Evolutionary conservation across 345 rosid genomes (phyloP).

Genomic region (Eucalyptus caleyi): DNA sequence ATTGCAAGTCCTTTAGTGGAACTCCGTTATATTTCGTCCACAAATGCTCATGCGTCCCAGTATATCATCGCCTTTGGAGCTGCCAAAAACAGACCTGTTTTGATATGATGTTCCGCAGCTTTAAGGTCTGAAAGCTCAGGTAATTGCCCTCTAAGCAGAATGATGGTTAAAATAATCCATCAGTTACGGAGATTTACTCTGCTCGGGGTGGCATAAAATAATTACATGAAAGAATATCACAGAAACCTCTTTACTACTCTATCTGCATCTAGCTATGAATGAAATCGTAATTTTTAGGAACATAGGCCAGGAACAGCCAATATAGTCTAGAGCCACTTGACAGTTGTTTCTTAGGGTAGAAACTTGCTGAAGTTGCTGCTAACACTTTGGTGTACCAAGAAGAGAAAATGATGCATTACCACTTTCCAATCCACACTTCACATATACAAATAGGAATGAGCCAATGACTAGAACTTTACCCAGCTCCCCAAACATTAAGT

Average conservation of each 20-base stretch:
- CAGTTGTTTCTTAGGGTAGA: not conserved
- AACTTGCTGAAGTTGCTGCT: not conserved
- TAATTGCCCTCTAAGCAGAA: not conserved
- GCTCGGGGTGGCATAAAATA: not conserved
- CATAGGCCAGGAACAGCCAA: not conserved
- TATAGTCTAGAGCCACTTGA: not conserved
- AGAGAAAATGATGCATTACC: not conserved
- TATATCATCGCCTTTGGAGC: not conserved
- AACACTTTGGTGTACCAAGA: not conserved
- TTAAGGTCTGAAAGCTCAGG: not conserved
- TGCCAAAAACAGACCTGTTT: not conserved
- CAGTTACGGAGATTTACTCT: not conserved
- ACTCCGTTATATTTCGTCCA: not conserved
- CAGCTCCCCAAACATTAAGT: not conserved
- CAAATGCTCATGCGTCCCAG: not conserved
- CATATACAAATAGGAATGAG: not conserved
- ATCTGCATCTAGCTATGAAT: not conserved
- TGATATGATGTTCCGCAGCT: not conserved
- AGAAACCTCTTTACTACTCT: not conserved
- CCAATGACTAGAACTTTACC: not conserved
- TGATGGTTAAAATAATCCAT: not conserved
- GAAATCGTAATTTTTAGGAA: not conserved
- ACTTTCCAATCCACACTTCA: not conserved
- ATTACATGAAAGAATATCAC: not conserved
- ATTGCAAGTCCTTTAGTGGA: not conserved